These are phyloP conservation scores for Somion occarium DNA, from an alignment of 1,284 basidiomycete species.

Conservation along the genomic window DNA sequence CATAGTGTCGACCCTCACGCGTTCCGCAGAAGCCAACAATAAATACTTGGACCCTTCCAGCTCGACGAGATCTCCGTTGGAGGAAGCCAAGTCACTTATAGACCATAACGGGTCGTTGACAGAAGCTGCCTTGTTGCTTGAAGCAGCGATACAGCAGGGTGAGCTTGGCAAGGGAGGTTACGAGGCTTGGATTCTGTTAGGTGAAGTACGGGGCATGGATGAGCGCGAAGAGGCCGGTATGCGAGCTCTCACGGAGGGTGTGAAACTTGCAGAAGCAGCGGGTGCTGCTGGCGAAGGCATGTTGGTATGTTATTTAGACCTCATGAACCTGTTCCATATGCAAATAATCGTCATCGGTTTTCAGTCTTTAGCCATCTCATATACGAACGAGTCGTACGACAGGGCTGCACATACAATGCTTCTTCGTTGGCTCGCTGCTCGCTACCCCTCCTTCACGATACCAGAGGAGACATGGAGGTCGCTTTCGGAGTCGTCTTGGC, in stretches of 20 bases:
- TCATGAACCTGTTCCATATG: slow-evolving; percentile 3
- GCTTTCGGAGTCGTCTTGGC: slow-evolving; percentile 75
- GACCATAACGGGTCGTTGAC: slow-evolving; percentile 80
- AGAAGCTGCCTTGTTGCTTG: slow-evolving; percentile 80
- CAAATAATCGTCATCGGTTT: slow-evolving; percentile 1
- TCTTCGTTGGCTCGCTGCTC: slow-evolving; percentile 79
- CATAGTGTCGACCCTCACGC: slow-evolving; percentile 5
- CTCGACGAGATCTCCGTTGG: slow-evolving; percentile 54
- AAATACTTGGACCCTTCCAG: slow-evolving; percentile 54
- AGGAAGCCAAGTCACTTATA: slow-evolving; percentile 69
- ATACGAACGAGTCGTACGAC: slow-evolving; percentile 95
- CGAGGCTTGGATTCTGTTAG: slow-evolving; percentile 91
- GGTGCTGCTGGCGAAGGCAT: slow-evolving; percentile 74
- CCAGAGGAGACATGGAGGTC: slow-evolving; percentile 55
- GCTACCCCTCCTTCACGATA: slow-evolving; percentile 67
- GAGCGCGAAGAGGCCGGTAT: slow-evolving; percentile 83
- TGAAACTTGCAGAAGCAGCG: slow-evolving; percentile 56
- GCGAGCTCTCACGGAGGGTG: slow-evolving; percentile 68
- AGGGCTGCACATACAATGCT: slow-evolving; percentile 85
- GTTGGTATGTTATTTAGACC: slow-evolving; percentile 53
- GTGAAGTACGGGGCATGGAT: slow-evolving; percentile 95
- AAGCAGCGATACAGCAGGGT: slow-evolving; percentile 81
- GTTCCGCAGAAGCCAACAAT: slow-evolving; percentile 55
- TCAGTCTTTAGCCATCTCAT: slow-evolving; percentile 92
- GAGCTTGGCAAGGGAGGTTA: slow-evolving; percentile 77